Base-by-base conservation (phyloP, 2,329 filamentous ascomycete species). In the Penicillium griseofulvum region DNA sequence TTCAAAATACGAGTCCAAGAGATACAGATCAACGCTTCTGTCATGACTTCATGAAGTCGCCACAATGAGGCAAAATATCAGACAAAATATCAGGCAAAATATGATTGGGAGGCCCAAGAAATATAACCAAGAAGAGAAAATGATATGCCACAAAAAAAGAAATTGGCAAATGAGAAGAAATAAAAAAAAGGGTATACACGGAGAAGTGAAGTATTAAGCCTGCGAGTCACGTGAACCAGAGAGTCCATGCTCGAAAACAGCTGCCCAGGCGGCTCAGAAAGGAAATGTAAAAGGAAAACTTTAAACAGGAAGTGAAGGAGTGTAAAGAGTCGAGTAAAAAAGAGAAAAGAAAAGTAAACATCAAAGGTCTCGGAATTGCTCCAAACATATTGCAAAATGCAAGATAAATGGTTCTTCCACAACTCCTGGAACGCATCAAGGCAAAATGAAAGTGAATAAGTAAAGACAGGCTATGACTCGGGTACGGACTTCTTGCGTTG, bases 401-500 rank as follows among this genome's bases (percentile, higher is more conserved):
- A 64, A 59, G 29, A 59, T 55, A 43, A n/a, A 53, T 56, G 43
- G 47, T 26, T 26, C 19, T 45, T 28, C 19, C 19, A 55, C 29
- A 12, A n/a, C 22, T 22, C 22, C 22, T 22, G 4, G 4, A 34
- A n/a, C 28, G 16, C 26, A 31, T 44, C 22, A 22, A 53, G 49
- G 48, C 7, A 24, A 49, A 49, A 17, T 3, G 6, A 31, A 26
- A 43, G 9, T 37, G 31, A 26, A 24, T 10, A 33, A 22, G 19
- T 56, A 42, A 50, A 52, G 42, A 51, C 26, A 54, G 43, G 56
- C 58, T 63, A 67, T 60, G 65, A 55, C 59, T 71, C 69, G 14
- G 65, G 54, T 7, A 60, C 62, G 37, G 68, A 73, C 70, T 81
- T 79, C 72, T 84, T 85, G 60, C 82, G 78, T 59, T 86, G 82